phyloP scores from a whole-genome alignment of 768 basidiomycete genomes.

The Russula olivacea region DNA sequence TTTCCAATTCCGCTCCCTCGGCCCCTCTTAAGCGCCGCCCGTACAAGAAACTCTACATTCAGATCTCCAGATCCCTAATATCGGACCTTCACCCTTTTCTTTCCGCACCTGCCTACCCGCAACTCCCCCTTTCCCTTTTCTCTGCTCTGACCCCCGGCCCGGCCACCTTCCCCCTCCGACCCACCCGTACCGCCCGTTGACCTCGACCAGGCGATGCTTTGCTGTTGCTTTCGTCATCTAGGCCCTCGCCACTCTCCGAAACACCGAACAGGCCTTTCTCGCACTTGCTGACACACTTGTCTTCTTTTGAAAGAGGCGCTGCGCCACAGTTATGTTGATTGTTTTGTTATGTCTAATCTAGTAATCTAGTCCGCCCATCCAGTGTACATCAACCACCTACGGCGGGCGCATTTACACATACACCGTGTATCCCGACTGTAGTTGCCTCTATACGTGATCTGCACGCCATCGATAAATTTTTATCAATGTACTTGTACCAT shows the following conservation, averaged over 20 bases:
- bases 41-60: neutral
- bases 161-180: neutral
- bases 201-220: neutral
- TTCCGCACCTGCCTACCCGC: neutral
- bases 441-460: neutral
- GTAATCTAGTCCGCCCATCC: neutral
- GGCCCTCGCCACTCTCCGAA: neutral
- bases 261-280: neutral
- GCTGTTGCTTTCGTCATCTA: neutral
- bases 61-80: neutral
- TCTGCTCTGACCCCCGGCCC: slow-evolving; percentile 1
- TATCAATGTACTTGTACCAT: neutral
- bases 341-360: no score
- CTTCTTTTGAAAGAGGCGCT: no score
- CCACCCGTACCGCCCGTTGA: neutral
- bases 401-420: slow-evolving; percentile 8
- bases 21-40: neutral
- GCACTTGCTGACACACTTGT: neutral
- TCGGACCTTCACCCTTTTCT: neutral
- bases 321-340: neutral
- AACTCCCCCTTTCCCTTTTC: neutral
- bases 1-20: slow-evolving; percentile 1
- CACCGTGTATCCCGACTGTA: slow-evolving; percentile 6
- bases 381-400: neutral
- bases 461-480: slow-evolving; percentile 14